These are phyloP conservation scores for Rhododendron simsii DNA, from an alignment of 148 eudicot genomes.

Conservation along the genomic window DNA sequence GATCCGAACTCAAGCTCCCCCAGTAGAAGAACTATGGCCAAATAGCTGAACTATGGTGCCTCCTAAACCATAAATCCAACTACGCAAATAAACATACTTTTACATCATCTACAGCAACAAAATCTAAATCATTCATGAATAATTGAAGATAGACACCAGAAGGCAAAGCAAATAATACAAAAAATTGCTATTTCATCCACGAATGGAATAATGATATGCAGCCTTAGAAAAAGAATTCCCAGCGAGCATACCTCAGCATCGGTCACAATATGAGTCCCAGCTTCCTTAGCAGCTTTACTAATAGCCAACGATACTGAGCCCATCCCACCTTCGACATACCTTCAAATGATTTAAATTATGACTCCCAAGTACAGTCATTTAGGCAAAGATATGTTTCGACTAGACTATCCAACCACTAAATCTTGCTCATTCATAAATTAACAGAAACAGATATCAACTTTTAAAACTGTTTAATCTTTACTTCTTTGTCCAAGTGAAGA, in stretches of 20 bases:
- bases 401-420: background rate
- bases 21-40: background rate
- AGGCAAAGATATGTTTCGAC: background rate
- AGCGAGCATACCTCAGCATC: conserved; percentile 12
- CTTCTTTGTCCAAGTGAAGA: background rate
- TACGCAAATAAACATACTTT: background rate
- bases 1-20: background rate
- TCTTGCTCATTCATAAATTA: background rate
- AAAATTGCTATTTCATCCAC: background rate
- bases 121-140: background rate
- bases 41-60: background rate
- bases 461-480: background rate
- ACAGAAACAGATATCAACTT: background rate
- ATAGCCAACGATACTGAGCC: conserved; percentile 60
- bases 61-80: background rate
- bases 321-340: conserved; percentile 72
- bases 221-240: background rate
- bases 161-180: background rate
- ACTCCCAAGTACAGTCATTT: background rate
- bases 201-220: background rate
- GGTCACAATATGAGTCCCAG: conserved; percentile 57
- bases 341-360: conserved; percentile 17
- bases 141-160: background rate
- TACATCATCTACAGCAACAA: background rate
- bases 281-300: conserved; percentile 57